Evolutionary conservation across 2,329 filamentous ascomycete genomes (phyloP).

Genomic region (Aspergillus thermomutatus): DNA sequence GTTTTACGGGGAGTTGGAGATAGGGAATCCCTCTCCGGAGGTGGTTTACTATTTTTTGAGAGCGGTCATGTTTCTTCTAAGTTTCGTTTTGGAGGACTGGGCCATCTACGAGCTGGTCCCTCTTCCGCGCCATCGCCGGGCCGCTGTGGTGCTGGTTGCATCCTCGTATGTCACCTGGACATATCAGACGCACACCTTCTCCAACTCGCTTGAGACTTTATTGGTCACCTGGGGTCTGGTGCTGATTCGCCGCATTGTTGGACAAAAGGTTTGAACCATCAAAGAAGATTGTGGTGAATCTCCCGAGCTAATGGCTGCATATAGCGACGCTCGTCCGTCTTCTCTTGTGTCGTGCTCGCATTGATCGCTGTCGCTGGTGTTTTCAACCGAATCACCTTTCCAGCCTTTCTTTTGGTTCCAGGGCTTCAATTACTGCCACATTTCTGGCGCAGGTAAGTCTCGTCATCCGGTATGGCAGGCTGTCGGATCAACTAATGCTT

Average conservation of each 20-base stretch:
- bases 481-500: constrained; percentile 17
- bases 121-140: constrained; percentile 65
- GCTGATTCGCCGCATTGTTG: constrained; percentile 79
- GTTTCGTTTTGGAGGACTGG: constrained; percentile 97
- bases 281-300: constrained; percentile 1
- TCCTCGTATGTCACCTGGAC: constrained; percentile 99
- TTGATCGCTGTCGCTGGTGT: constrained; percentile 79
- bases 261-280: constrained; percentile 61
- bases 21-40: constrained; percentile 71
- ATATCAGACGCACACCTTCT: constrained; percentile 97
- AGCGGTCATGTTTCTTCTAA: constrained; percentile 87
- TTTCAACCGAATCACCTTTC: constrained; percentile 97
- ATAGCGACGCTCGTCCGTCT: constrained; percentile 69
- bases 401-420: constrained; percentile 84
- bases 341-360: constrained; percentile 74
- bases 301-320: constrained; percentile 10
- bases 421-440: constrained; percentile 79
- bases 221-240: constrained; percentile 92
- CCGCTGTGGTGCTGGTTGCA: constrained; percentile 79
- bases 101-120: constrained; percentile 87
- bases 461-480: neutral
- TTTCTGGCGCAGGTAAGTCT: constrained; percentile 71
- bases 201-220: constrained; percentile 93
- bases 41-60: constrained; percentile 87
- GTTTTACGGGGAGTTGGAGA: constrained; percentile 82